Percentiles rank a stretch among this genome's conserved stretches.
Evolutionary conservation across 257 asterid species (phyloP).

Genomic region (Solanum raphanifolium): DNA sequence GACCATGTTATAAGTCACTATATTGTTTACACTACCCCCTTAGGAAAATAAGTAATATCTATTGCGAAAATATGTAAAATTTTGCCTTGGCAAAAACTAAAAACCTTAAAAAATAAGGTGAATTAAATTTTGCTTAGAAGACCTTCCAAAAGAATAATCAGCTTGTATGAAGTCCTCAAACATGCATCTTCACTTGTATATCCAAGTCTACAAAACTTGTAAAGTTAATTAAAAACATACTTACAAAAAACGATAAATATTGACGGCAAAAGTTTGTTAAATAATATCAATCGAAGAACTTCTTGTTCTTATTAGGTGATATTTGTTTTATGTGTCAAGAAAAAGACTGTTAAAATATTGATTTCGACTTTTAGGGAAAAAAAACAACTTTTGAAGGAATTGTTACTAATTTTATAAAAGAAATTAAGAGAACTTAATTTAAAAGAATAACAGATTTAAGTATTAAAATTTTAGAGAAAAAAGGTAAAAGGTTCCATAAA

Average conservation of each 20-base stretch:
- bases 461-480: too few relatives aligned
- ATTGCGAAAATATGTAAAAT: not conserved
- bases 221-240: not conserved
- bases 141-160: too few relatives aligned
- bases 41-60: not conserved
- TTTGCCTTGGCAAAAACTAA: not conserved
- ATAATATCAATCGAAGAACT: too few relatives aligned
- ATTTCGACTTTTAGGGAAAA: not conserved
- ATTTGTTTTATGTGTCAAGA: not conserved
- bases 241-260: not conserved
- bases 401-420: not conserved
- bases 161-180: too few relatives aligned
- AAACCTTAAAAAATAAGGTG: too few relatives aligned
- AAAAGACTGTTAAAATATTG: not conserved
- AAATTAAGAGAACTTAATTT: too few relatives aligned
- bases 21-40: not conserved
- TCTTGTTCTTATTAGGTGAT: accelerated
- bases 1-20: not conserved
- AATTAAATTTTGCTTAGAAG: too few relatives aligned
- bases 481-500: too few relatives aligned
- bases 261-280: not conserved
- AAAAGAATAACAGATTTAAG: too few relatives aligned
- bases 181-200: not conserved
- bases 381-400: not conserved
- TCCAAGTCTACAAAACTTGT: not conserved